Percentiles rank a stretch among this genome's conserved stretches.
Evolutionary conservation across 202 grass and related monocot species (phyloP).

Genomic region (Dendrocalamus latiflorus): DNA sequence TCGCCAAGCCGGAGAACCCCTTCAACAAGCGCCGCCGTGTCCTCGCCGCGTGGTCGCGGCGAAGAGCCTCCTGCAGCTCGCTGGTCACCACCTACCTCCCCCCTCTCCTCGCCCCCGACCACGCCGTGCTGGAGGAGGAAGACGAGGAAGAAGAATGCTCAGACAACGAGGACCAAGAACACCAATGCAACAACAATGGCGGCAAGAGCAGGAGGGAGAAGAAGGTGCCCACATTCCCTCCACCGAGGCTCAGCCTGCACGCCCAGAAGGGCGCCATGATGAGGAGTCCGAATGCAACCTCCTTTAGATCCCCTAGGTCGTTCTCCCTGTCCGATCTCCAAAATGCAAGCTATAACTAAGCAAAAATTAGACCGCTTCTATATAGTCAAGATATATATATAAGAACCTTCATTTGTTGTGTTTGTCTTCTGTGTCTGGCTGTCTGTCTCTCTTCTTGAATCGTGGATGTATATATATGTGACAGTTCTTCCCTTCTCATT

Average conservation of each 20-base stretch:
- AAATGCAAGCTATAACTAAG: slow-evolving; percentile 31
- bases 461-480: too few species aligned
- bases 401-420: slow-evolving; percentile 28
- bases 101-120: slow-evolving; percentile 40
- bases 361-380: neutral
- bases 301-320: slow-evolving; percentile 54
- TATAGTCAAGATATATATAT: slow-evolving; percentile 33
- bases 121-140: slow-evolving; percentile 46
- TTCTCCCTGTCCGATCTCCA: slow-evolving; percentile 70
- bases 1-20: slow-evolving; percentile 85
- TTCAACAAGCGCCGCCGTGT: slow-evolving; percentile 83
- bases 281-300: neutral
- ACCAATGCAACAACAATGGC: neutral
- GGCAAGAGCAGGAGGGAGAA: slow-evolving; percentile 10
- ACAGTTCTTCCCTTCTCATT: too few species aligned
- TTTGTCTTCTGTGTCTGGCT: too few species aligned
- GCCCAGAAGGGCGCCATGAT: slow-evolving; percentile 10
- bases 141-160: slow-evolving; percentile 29
- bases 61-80: slow-evolving; percentile 58
- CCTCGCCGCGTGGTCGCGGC: slow-evolving; percentile 43
- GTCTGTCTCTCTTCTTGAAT: too few species aligned
- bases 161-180: neutral
- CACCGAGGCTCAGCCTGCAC: slow-evolving; percentile 30
- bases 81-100: slow-evolving; percentile 54
- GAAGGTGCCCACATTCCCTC: slow-evolving; percentile 21